Conservation (phyloP, 768 basidiomycete species). For the Rhizopogon vinicolor region DNA sequence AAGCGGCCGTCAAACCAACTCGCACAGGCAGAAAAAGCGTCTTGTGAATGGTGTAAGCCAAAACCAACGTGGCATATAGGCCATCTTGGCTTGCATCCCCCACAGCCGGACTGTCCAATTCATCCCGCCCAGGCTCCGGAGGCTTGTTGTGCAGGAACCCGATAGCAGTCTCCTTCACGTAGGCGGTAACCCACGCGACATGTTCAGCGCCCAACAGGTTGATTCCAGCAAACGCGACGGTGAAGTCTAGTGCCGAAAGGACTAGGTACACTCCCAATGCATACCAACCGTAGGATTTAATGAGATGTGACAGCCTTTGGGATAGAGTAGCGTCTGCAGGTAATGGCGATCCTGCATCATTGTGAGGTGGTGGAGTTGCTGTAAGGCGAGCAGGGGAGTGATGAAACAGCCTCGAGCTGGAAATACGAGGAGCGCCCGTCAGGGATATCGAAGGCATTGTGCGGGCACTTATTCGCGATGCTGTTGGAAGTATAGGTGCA, state of each 20-base stretch:
- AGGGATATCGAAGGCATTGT: slow-evolving; percentile 23
- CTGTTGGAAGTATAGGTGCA: slow-evolving; percentile 46
- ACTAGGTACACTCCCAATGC: slow-evolving; percentile 86
- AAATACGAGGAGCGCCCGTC: slow-evolving; percentile 23
- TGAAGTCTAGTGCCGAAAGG: slow-evolving; percentile 75
- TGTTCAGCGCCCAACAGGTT: slow-evolving; percentile 88
- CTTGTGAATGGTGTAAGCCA: slow-evolving; percentile 97
- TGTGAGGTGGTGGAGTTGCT: slow-evolving; percentile 19
- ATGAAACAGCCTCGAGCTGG: slow-evolving; percentile 44
- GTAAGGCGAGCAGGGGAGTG: slow-evolving; percentile 44
- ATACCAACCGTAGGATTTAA: slow-evolving; percentile 94
- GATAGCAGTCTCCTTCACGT: slow-evolving; percentile 46
- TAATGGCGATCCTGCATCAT: slow-evolving; percentile 16
- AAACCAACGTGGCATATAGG: slow-evolving; percentile 85
- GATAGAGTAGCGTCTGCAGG: slow-evolving; percentile 56
- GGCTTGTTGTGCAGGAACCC: slow-evolving; percentile 47
- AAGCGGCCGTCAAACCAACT: slow-evolving; percentile 80
- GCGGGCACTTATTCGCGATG: slow-evolving; percentile 31
- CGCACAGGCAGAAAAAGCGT: slow-evolving; percentile 86
- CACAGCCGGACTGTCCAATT: slow-evolving; percentile 42
- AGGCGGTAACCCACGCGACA: slow-evolving; percentile 63
- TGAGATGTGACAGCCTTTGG: slow-evolving; percentile 72
- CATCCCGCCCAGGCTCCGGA: slow-evolving; percentile 64
- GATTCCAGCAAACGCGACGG: slow-evolving; percentile 78
- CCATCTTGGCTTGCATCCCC: slow-evolving; percentile 54